Percentiles rank a stretch among this genome's conserved stretches.
These are phyloP conservation scores for Apophysomyces elegans DNA, from an alignment of 371 early-diverging fungal species.

Conservation along the genomic window DNA sequence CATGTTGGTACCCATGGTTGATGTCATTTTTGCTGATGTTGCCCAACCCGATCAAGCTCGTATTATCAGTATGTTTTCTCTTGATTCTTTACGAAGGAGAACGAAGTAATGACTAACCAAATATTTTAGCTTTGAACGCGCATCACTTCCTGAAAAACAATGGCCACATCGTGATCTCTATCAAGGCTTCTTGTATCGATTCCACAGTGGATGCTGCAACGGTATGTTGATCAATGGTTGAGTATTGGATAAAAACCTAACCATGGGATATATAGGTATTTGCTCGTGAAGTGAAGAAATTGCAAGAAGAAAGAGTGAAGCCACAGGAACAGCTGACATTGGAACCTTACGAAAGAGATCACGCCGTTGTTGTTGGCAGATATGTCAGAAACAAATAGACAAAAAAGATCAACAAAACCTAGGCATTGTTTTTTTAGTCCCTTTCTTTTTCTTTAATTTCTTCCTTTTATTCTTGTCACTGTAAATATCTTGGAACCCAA, in stretches of 20 bases:
- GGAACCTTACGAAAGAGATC: constrained; percentile 99
- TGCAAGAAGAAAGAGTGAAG: constrained; percentile 98
- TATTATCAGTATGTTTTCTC: constrained; percentile 72
- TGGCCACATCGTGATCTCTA: constrained; percentile 98
- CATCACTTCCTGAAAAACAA: constrained; percentile 99
- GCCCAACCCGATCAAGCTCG: constrained; percentile 99
- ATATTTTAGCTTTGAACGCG: constrained; percentile 85
- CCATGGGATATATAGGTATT: constrained; percentile 69
- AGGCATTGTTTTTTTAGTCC: constrained; percentile 9
- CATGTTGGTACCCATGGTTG: constrained; percentile 99
- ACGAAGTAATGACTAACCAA: background rate
- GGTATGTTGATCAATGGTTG: constrained; percentile 14
- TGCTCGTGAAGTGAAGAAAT: constrained; percentile 99
- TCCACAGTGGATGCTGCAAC: constrained; percentile 98
- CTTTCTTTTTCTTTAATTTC: constrained; percentile 14
- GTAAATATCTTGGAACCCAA: constrained; percentile 2
- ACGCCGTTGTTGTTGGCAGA: constrained; percentile 98
- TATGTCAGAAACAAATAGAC: constrained; percentile 73
- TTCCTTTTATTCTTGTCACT: constrained; percentile 5
- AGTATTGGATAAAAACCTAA: background rate
- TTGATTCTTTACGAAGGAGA: background rate
- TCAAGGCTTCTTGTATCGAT: constrained; percentile 99
- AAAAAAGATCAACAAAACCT: constrained; percentile 7
- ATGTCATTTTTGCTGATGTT: constrained; percentile 99
- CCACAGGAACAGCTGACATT: constrained; percentile 99